Evolutionary conservation across 1,139 yeast species (phyloP), one percentile per base, ranked within the genome.

Genomic region (Ogataea hybrid): DNA sequence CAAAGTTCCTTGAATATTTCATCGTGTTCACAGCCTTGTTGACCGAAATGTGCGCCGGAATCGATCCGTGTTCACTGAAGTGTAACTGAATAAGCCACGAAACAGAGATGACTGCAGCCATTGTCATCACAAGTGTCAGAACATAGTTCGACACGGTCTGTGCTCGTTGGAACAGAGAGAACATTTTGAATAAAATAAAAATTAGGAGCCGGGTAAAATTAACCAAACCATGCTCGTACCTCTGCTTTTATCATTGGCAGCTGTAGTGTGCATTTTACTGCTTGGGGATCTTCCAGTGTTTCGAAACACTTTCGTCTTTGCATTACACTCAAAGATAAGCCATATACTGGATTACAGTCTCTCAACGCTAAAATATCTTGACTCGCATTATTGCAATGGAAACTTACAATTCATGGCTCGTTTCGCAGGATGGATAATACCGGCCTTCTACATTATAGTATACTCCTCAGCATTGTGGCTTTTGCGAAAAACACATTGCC

Each of bases 1-100:
- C 96, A 56, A 77, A 86, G 48, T 80, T 75, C 57, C 86, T 79
- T 37, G 92, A 80, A 49, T 73, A 73, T 59, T 83, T 84, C 35
- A 78, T 49, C 44, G 70, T 69, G 18, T 74, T 71, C 23, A 61
- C 54, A 48, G 72, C 63, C 28, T 54, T 64, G 39, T 75, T 67
- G 37, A 69, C 53, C 11, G 70, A 63, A 11, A 74, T 48, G 1
- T 72, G 56, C n/a, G 78, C 64, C 25, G 70, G 63, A 16, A 75
- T 41, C 1, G 56, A 42, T 70, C 77, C 75, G 9, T 70, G 83
- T 37, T 71, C 67, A 40, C 61, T 63, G 6, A 58, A 40, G 43
- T 67, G 65, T 43, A 83, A 68, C 57, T 82, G 86, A 10, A 66
- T 41, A 47, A 73, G 60, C 2, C 84, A 77, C 4, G 77, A 54